Evolutionary conservation across 371 early-diverging fungal species (phyloP).

Genomic region (Syncephalis fuscata): DNA sequence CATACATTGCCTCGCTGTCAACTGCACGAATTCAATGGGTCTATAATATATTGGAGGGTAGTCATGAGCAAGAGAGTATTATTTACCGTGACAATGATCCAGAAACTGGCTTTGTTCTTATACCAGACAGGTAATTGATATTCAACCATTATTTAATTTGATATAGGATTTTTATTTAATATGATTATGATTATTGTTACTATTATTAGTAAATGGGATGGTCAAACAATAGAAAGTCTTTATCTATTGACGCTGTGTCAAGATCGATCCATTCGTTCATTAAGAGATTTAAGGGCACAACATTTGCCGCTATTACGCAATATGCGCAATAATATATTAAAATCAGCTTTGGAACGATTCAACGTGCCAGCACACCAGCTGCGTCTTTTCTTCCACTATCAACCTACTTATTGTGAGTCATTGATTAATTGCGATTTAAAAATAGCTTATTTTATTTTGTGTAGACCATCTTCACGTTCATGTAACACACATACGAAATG

Average conservation of each 20-base stretch:
- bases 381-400: slow-evolving; percentile 67
- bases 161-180: neutral
- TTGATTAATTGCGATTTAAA: neutral
- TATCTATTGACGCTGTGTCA: slow-evolving; percentile 50
- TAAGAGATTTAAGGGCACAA: slow-evolving; percentile 35
- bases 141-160: neutral
- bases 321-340: slow-evolving; percentile 24
- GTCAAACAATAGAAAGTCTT: slow-evolving; percentile 27
- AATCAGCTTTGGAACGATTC: slow-evolving; percentile 24
- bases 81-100: slow-evolving; percentile 29
- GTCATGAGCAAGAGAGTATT: slow-evolving; percentile 44
- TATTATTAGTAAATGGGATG: slow-evolving; percentile 50
- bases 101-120: slow-evolving; percentile 45
- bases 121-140: slow-evolving; percentile 47
- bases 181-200: neutral
- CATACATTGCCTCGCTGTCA: slow-evolving; percentile 46
- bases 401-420: slow-evolving; percentile 58
- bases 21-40: slow-evolving; percentile 56
- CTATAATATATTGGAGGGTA: slow-evolving; percentile 50
- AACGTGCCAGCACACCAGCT: slow-evolving; percentile 27
- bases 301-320: slow-evolving; percentile 49
- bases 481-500: slow-evolving; percentile 32
- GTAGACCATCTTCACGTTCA: slow-evolving; percentile 66
- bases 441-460: neutral
- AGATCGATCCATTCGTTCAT: slow-evolving; percentile 28